These are phyloP conservation scores for Rhodomyrtus tomentosa DNA, from an alignment of 345 rosid species.

Conservation along the genomic window DNA sequence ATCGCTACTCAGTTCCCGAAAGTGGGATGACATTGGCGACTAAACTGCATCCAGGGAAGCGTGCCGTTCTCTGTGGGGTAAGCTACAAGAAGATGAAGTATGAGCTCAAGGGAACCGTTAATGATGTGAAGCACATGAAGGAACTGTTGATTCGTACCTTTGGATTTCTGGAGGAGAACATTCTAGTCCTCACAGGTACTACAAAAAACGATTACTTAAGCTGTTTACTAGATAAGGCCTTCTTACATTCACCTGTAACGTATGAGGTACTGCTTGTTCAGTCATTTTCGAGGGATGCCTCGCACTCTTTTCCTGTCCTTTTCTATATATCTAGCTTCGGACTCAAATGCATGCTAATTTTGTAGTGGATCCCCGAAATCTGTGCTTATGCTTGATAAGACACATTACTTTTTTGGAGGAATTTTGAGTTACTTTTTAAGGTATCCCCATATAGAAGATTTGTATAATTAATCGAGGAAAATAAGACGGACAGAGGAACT, in stretches of 20 bases:
- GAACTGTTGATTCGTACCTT: constrained; percentile 16
- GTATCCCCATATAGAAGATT: neutral
- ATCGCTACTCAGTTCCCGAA: neutral
- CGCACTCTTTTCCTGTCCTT: neutral
- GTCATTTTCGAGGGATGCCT: neutral
- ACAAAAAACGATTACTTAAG: neutral
- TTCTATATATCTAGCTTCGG: neutral
- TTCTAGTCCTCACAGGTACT: constrained; percentile 42
- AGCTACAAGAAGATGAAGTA: constrained; percentile 22
- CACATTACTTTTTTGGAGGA: neutral
- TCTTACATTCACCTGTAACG: neutral
- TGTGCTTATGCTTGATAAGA: neutral
- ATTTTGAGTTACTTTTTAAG: neutral
- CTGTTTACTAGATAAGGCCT: neutral
- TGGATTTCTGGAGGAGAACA: constrained; percentile 9
- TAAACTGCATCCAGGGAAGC: constrained; percentile 7
- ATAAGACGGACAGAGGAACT: neutral
- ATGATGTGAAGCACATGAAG: constrained; percentile 38
- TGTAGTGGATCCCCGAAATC: neutral
- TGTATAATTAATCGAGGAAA: neutral
- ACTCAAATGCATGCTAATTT: neutral
- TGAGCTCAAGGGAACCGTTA: constrained; percentile 38
- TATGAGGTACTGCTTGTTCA: neutral
- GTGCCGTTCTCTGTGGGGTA: constrained; percentile 43
- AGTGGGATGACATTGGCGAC: neutral